These are phyloP conservation scores for cucumber (Cucumis sativus) DNA, from an alignment of 306 rosid genomes.

Conservation along the genomic window DNA sequence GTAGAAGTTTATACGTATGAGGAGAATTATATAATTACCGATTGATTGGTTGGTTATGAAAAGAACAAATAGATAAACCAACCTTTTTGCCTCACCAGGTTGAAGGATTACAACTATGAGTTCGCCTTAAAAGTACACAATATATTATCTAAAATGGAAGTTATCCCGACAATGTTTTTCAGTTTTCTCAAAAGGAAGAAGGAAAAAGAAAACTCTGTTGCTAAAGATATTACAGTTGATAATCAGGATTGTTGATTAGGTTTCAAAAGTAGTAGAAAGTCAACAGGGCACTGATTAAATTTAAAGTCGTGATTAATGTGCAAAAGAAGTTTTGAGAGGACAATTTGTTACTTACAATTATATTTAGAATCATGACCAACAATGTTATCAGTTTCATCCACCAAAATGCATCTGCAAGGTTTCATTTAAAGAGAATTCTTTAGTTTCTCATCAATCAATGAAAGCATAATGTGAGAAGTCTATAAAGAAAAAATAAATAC, in stretches of 20 bases:
- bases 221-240: background rate
- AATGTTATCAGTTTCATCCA: conserved; percentile 76
- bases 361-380: conserved; percentile 94
- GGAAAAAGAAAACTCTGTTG: too few relatives aligned
- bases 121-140: too few relatives aligned
- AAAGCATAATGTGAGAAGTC: background rate
- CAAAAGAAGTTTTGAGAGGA: background rate
- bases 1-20: background rate
- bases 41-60: too few relatives aligned
- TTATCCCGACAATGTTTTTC: too few relatives aligned
- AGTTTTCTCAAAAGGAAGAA: too few relatives aligned
- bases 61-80: too few relatives aligned
- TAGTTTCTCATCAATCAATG: background rate
- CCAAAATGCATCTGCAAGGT: conserved; percentile 77
- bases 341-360: conserved; percentile 52
- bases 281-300: conserved; percentile 30
- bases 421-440: conserved; percentile 9
- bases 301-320: conserved; percentile 72
- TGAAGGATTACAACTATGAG: too few relatives aligned
- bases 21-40: too few relatives aligned
- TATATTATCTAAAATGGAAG: too few relatives aligned
- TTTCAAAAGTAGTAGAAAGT: background rate
- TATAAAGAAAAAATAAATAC: background rate
- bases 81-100: too few relatives aligned
- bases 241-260: background rate